Evolutionary conservation across 176 grass and related monocot species (phyloP), one percentile per base, ranked within the genome.

Genomic region (Bothriochloa decipiens): DNA sequence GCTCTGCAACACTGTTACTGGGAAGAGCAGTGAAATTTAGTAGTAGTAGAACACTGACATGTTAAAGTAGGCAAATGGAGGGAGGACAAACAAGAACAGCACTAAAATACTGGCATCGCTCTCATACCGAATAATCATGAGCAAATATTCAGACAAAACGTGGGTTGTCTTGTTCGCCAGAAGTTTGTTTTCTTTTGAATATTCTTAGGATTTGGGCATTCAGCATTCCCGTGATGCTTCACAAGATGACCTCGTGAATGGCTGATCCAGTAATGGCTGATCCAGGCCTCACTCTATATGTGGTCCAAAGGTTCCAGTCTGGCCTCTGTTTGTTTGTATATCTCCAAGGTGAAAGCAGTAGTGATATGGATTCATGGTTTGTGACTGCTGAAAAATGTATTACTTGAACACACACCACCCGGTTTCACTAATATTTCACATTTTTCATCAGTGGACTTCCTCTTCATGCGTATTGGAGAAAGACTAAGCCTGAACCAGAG

Each of bases 231-330:
- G 80, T 82, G 74, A 86, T 73, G 65, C 73, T 39, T 45, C 25
- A 68, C 25, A 68, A 74, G 79, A 68, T 83, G 60, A 32, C 8
- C 84, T 32, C 18, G 79, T 86, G 88, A 86, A 83, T 32, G 58
- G 3, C 57, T 62, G 58, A 61, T 78, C 72, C 78, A 86, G 73
- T 14, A 22, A 66, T 35, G 87, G 42, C 55, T 18, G 80, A 23
- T 72, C 86, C 41, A 43, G 68, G 4, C 18, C 39, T 33, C 40
- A 42, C 40, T 42, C 23, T 33, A 22, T 39, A 42, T 68, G 41
- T 75, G 78, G 60, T 15, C 70, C 70, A 68, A 89, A 27, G 23
- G 7, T 18, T 18, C 18, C 55, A 43, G 76, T n/a, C 9, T 71
- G 55, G 29, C 22, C 25, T 20, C 9, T 78, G 57, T 47, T 52